Conservation (phyloP, 108 stramenopile species). For the Mediolabrus comicus region DNA sequence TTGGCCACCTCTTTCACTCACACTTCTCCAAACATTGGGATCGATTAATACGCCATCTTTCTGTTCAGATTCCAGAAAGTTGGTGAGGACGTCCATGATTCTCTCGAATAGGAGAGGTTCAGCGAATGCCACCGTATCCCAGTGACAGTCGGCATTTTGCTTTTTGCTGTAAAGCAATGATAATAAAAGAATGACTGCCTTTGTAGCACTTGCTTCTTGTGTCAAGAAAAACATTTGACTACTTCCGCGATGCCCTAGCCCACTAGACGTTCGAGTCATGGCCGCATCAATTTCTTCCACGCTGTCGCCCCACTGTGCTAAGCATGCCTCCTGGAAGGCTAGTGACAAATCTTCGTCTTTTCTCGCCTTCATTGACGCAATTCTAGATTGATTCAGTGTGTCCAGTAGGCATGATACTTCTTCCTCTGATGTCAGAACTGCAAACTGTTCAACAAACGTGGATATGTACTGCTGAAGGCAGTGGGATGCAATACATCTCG, state of each 20-base stretch:
- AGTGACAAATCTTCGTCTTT: constrained; percentile 63
- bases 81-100: constrained; percentile 59
- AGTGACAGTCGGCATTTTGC: constrained; percentile 9
- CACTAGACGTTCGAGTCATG: constrained; percentile 44
- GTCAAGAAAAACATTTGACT: constrained; percentile 87
- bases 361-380: constrained; percentile 51
- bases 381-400: constrained; percentile 52
- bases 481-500: constrained; percentile 70
- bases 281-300: constrained; percentile 75
- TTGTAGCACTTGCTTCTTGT: constrained; percentile 81
- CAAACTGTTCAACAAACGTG: constrained; percentile 34
- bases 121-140: constrained; percentile 63
- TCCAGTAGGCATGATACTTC: constrained; percentile 50
- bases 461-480: constrained; percentile 68
- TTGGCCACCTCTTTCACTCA: constrained; percentile 75
- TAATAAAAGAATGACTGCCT: constrained; percentile 61
- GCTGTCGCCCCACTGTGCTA: constrained; percentile 74
- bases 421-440: constrained; percentile 33
- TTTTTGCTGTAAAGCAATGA: constrained; percentile 51
- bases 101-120: constrained; percentile 61
- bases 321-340: constrained; percentile 80
- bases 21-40: constrained; percentile 79
- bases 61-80: constrained; percentile 73
- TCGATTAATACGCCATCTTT: constrained; percentile 64
- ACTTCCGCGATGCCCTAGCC: constrained; percentile 62